Percentiles rank a stretch among this genome's conserved stretches.
Evolutionary conservation across 169 alveolate genomes (phyloP).

Genomic region (Hammondia hammondi): DNA sequence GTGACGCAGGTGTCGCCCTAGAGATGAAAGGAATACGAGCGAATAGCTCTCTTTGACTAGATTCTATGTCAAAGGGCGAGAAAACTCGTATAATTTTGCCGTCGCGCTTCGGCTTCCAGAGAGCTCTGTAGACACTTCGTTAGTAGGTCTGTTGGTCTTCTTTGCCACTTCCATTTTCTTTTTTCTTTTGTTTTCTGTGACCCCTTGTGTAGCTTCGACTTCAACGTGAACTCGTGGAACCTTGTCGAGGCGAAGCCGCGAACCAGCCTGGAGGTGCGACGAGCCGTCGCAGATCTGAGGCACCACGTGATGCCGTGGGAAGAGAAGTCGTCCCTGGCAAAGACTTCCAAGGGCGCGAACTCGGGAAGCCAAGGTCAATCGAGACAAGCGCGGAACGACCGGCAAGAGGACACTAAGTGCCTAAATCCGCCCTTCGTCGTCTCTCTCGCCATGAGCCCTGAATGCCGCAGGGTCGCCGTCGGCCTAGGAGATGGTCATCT

Average conservation of each 20-base stretch:
- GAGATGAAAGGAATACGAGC: too few relatives aligned
- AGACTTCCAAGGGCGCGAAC: background rate
- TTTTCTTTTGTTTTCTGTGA: background rate
- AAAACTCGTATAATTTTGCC: too few relatives aligned
- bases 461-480: background rate
- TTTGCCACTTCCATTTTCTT: background rate
- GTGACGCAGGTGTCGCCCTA: too few relatives aligned
- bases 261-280: background rate
- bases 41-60: too few relatives aligned
- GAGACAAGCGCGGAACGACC: background rate
- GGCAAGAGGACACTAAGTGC: background rate
- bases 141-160: background rate
- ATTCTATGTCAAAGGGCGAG: too few relatives aligned
- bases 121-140: background rate
- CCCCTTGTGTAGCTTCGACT: constrained; percentile 1
- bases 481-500: background rate
- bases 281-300: background rate
- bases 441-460: background rate
- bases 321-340: background rate
- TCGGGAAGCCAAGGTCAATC: background rate
- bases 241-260: constrained; percentile 17
- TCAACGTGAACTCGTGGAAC: constrained; percentile 6
- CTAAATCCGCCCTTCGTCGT: constrained; percentile 30
- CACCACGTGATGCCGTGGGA: constrained; percentile 24
- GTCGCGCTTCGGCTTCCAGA: too few relatives aligned